Base-by-base conservation (phyloP, 2,329 filamentous ascomycete genomes). In the Phialocephala subalpina region DNA sequence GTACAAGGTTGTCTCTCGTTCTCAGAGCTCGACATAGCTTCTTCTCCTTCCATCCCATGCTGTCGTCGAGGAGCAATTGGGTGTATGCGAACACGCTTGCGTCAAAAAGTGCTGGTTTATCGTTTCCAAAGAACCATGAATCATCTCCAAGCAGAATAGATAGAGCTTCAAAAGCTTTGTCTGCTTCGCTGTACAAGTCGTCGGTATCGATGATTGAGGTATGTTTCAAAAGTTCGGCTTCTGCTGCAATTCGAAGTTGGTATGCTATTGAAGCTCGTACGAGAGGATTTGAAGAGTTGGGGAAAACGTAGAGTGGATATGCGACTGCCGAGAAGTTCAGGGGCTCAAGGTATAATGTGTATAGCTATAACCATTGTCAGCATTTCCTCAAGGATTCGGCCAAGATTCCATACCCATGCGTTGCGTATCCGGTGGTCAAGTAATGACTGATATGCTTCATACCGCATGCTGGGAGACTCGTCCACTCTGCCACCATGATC, bases 41-140 rank as follows among this genome's bases (percentile, higher is more conserved):
- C 67, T 84, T 84, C 64, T 92, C 87, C 65, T 81, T 82, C 92
- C 92, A 94, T 69, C 70, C 70, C 52, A 75, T 74, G 1, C 73
- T 74, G 38, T 88, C 84, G 66, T 92, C 88, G 60, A 97, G 79
- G 60, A 98, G 82, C 59, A 97, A 81, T 77, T 97, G 88, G 0
- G 92, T 94, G 78, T 97, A 99, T 3, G 93, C 90, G 80, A 97
- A 98, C 1, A 98, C 87, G 62, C 88, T 89, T 7, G 95, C 94
- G 79, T 99, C 96, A 72, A 98, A 95, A 27, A 95, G 75, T 0
- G 89, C 88, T 0, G 95, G 93, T 7, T 67, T 69, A 3, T 72
- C 67, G 29, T 65, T 70, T 1, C 71, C 84, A 73, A 90, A 91
- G 77, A 91, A 92, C 82, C 88, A 90, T 20, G 80, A 73, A 42